Percentiles rank a stretch among this genome's conserved stretches.
Evolutionary conservation across 2,329 filamentous ascomycete species (phyloP).

Genomic region (Apiospora phragmitis): DNA sequence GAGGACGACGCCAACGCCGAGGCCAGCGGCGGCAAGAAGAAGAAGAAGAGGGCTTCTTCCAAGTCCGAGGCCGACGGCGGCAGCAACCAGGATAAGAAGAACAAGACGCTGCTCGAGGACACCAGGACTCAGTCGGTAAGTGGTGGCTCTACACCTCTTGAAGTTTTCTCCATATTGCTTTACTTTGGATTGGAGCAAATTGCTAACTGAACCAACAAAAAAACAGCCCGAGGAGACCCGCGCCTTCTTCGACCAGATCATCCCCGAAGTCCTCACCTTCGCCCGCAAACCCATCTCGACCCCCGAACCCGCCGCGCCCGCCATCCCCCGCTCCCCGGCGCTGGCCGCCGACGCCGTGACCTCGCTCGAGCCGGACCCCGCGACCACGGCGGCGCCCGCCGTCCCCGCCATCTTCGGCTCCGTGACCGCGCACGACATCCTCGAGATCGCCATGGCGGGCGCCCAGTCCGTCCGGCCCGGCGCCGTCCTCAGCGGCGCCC

Average conservation of each 20-base stretch:
- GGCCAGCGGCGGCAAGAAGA: not conserved
- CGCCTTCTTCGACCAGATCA: slow-evolving; percentile 33
- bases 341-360: slow-evolving; percentile 28
- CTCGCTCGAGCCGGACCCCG: slow-evolving; percentile 16
- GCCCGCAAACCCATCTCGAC: slow-evolving; percentile 36
- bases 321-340: slow-evolving; percentile 26
- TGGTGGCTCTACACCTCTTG: not conserved
- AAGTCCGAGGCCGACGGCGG: not conserved
- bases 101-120: slow-evolving; percentile 8
- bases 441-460: slow-evolving; percentile 33
- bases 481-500: slow-evolving; percentile 26
- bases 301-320: slow-evolving; percentile 18
- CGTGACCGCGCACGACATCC: slow-evolving; percentile 40
- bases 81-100: slow-evolving; percentile 5
- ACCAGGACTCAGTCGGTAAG: not conserved
- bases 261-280: slow-evolving; percentile 40
- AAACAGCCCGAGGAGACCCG: slow-evolving; percentile 37
- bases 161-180: too few relatives aligned
- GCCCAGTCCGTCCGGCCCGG: slow-evolving; percentile 35
- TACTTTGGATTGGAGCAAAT: too few relatives aligned
- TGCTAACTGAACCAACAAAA: too few relatives aligned
- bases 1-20: not conserved
- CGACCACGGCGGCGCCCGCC: slow-evolving; percentile 13
- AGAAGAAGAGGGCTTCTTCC: too few relatives aligned
- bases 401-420: slow-evolving; percentile 42